A percentile compares a stretch with the other conserved stretches of the same genome.
These are phyloP conservation scores for Polygonum maritimum DNA, from an alignment of 148 eudicot species.

Conservation along the genomic window DNA sequence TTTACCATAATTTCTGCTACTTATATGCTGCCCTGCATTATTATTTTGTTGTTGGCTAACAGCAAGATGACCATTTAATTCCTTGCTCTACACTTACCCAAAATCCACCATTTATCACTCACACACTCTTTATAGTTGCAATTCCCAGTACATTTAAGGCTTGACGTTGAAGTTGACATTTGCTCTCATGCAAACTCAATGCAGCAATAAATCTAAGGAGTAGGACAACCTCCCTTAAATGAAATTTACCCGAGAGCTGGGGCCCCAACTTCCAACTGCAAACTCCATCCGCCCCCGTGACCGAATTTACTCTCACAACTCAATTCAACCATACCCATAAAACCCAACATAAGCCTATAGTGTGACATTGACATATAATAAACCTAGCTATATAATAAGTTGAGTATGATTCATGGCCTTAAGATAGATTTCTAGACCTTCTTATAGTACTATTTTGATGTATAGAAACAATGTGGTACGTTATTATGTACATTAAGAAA, in stretches of 20 bases:
- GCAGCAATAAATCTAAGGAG: neutral
- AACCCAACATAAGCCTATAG: too few relatives aligned
- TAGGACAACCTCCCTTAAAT: neutral
- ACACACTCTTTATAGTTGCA: neutral
- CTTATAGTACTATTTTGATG: too few relatives aligned
- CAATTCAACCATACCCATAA: too few relatives aligned
- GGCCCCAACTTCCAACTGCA: constrained; percentile 7
- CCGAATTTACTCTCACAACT: neutral
- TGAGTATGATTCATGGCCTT: too few relatives aligned
- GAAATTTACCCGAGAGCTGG: neutral
- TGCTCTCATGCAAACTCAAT: neutral
- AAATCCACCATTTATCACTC: constrained; percentile 3
- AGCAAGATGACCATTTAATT: too few relatives aligned
- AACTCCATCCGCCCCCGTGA: neutral
- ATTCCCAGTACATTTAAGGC: neutral
- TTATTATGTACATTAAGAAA: too few relatives aligned
- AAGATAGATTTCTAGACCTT: too few relatives aligned
- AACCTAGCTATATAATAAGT: too few relatives aligned
- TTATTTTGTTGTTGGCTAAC: neutral
- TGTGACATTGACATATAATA: too few relatives aligned
- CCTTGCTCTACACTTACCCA: neutral
- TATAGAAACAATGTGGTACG: too few relatives aligned
- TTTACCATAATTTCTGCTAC: neutral
- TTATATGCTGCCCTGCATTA: neutral
- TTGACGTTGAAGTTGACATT: neutral